phyloP scores from a whole-genome alignment of 148 eudicot species.

The Diospyros kaki region DNA sequence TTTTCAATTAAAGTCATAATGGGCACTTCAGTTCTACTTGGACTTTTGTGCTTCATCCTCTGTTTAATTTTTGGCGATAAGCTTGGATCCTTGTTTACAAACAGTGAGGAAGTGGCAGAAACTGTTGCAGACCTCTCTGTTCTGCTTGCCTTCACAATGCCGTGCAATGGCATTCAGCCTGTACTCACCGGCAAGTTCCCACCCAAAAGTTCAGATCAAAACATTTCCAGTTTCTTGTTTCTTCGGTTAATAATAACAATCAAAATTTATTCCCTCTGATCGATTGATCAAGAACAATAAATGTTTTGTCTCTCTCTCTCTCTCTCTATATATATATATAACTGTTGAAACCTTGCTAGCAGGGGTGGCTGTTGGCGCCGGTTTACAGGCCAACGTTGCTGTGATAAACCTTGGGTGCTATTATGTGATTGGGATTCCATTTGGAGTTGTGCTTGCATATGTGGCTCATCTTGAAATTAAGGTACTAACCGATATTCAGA shows the following conservation, averaged over 20 bases:
- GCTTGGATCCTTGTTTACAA: constrained; percentile 38
- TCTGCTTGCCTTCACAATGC: constrained; percentile 38
- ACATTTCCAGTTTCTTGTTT: not conserved
- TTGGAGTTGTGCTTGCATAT: constrained; percentile 49
- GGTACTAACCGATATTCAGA: constrained; percentile 22
- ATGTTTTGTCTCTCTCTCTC: too few relatives aligned
- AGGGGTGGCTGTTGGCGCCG: constrained; percentile 59
- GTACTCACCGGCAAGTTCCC: constrained; percentile 42
- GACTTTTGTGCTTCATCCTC: constrained; percentile 32
- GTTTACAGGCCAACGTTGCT: constrained; percentile 47
- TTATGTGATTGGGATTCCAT: constrained; percentile 50
- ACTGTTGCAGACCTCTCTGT: constrained; percentile 36
- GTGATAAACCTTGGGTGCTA: constrained; percentile 39
- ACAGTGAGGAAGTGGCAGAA: constrained; percentile 31
- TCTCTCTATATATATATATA: not conserved
- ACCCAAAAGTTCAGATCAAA: not conserved
- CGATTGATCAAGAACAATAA: too few relatives aligned
- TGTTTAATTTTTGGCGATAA: constrained; percentile 27
- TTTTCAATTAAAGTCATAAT: constrained; percentile 62
- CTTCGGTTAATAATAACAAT: too few relatives aligned
- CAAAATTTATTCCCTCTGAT: too few relatives aligned
- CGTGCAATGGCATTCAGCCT: constrained; percentile 39
- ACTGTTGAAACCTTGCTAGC: not conserved
- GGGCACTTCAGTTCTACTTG: constrained; percentile 42
- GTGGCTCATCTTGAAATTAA: constrained; percentile 35